Evolutionary conservation across 192 early-diverging fungal species (phyloP).

Genomic region (Backusella westeae): DNA sequence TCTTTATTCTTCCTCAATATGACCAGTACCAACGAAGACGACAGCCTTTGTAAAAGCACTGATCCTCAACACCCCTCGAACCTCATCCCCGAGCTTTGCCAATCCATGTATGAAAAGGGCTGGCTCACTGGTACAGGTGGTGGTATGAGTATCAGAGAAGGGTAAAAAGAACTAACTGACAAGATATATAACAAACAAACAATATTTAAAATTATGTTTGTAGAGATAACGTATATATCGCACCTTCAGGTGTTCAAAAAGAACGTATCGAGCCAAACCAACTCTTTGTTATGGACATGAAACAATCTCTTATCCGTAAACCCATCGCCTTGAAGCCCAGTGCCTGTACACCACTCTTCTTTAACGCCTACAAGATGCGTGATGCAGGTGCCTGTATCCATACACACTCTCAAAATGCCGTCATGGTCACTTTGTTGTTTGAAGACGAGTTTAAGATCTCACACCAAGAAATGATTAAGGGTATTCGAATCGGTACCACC

Average conservation of each 20-base stretch:
- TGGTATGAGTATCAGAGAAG: conserved; percentile 78
- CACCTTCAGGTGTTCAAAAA: conserved; percentile 94
- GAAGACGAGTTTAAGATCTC: conserved; percentile 79
- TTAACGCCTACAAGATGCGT: conserved; percentile 86
- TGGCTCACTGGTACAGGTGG: conserved; percentile 98
- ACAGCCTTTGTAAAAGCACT: conserved; percentile 47
- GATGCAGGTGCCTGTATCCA: conserved; percentile 91
- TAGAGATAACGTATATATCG: conserved; percentile 78
- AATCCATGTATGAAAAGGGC: conserved; percentile 83
- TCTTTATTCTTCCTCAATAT: neutral
- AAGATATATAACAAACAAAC: neutral
- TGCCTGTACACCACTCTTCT: conserved; percentile 95
- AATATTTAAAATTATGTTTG: neutral
- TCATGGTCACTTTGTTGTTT: conserved; percentile 88
- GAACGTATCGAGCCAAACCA: conserved; percentile 85
- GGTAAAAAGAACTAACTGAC: conserved; percentile 39
- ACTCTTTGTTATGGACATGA: conserved; percentile 78
- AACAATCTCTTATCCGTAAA: conserved; percentile 59
- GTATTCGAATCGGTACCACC: conserved; percentile 76
- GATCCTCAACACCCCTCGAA: conserved; percentile 73
- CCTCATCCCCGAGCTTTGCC: conserved; percentile 92
- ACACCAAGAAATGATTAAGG: conserved; percentile 99
- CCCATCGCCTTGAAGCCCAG: conserved; percentile 79
- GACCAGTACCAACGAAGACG: conserved; percentile 26
- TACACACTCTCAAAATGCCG: conserved; percentile 94